Conservation (phyloP, 805 yeast species). For the Pichia eremophila region DNA sequence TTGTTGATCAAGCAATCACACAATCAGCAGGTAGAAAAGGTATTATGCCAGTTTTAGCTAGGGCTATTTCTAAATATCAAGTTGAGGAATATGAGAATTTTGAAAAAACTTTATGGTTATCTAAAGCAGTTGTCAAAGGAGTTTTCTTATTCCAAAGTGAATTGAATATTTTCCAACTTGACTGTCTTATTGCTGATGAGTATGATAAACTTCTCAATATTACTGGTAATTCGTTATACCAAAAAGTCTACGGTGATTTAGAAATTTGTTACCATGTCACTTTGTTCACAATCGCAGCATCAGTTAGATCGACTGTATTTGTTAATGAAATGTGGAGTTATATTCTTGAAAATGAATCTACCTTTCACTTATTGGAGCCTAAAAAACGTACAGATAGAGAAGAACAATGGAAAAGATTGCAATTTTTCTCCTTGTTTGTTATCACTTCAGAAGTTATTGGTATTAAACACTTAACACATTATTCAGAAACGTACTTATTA, state of each 20-base stretch:
- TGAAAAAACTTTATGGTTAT: constrained; percentile 41
- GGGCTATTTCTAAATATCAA: constrained; percentile 37
- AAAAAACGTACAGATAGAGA: constrained; percentile 51
- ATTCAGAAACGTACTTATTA: constrained; percentile 23
- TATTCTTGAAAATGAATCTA: constrained; percentile 29
- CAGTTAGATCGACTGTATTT: constrained; percentile 23
- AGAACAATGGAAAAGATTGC: constrained; percentile 60
- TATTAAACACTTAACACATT: constrained; percentile 13
- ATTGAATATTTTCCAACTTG: constrained; percentile 50
- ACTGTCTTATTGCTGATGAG: constrained; percentile 42
- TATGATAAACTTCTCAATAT: constrained; percentile 38
- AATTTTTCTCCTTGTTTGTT: constrained; percentile 44
- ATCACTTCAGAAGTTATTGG: constrained; percentile 31
- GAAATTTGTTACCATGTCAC: constrained; percentile 48
- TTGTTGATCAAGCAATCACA: constrained; percentile 36
- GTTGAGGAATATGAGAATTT: constrained; percentile 24
- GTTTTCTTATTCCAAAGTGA: constrained; percentile 44
- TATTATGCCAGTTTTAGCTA: constrained; percentile 51
- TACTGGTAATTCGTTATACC: constrained; percentile 32
- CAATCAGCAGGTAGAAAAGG: constrained; percentile 57
- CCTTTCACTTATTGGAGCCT: constrained; percentile 39
- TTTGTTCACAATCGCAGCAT: constrained; percentile 38
- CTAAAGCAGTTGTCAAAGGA: constrained; percentile 36
- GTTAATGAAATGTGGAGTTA: constrained; percentile 26
- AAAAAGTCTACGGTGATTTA: constrained; percentile 41